These are phyloP conservation scores for Ceratobasidium sp. DNA, from an alignment of 1,284 basidiomycete species.

Conservation along the genomic window DNA sequence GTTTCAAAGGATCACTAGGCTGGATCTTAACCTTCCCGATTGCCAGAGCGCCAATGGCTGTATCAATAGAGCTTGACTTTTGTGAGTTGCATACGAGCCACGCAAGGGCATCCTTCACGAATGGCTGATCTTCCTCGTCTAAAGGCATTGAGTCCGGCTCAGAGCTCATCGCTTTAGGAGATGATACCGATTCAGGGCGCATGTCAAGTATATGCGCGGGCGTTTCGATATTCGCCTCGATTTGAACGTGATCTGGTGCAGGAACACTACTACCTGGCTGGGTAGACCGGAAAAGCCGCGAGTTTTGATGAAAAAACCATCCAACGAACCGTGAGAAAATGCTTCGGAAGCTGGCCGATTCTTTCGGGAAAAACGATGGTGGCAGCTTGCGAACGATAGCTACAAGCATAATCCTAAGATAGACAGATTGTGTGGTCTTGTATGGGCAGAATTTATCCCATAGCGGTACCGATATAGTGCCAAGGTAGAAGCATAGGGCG, in stretches of 20 bases:
- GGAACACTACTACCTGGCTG: not conserved
- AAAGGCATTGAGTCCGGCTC: not conserved
- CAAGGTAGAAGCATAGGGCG: slow-evolving; percentile 8
- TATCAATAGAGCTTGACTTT: slow-evolving; percentile 14
- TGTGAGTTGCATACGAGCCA: slow-evolving; percentile 19
- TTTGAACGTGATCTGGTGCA: too few species aligned
- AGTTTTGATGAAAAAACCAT: too few species aligned
- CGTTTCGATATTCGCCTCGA: not conserved
- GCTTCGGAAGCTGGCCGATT: too few species aligned
- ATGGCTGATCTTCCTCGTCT: not conserved
- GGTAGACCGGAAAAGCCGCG: too few species aligned
- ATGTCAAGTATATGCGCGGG: not conserved
- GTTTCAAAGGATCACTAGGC: not conserved
- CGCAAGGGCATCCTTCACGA: slow-evolving; percentile 9
- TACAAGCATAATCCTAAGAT: too few species aligned
- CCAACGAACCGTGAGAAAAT: too few species aligned
- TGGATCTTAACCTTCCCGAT: slow-evolving; percentile 3
- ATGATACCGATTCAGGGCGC: not conserved
- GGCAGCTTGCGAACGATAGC: too few species aligned
- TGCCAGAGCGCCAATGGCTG: slow-evolving; percentile 16
- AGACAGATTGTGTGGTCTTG: slow-evolving; percentile 18
- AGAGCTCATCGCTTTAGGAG: not conserved
- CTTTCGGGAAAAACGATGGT: too few species aligned
- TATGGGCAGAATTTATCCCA: slow-evolving; percentile 19
- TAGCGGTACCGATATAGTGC: slow-evolving; percentile 9